phyloP scores from a whole-genome alignment of 2,329 filamentous ascomycete species.

The Aspergillus felis region DNA sequence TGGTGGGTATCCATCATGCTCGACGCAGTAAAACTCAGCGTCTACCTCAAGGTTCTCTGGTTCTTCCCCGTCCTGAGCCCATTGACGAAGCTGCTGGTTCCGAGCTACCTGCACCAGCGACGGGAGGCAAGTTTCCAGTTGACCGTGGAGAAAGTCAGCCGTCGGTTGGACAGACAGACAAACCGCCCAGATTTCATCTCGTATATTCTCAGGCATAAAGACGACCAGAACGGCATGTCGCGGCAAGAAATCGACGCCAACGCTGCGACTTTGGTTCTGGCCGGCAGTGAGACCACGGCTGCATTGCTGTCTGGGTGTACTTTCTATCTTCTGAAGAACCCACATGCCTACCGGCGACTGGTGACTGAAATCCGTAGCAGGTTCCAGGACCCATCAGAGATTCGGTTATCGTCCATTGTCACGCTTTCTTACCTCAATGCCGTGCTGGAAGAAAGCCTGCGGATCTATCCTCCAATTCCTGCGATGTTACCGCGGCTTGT shows the following conservation, averaged over 20 bases:
- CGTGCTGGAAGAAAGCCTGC: constrained; percentile 22
- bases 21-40: constrained; percentile 7
- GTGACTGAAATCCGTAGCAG: constrained; percentile 15
- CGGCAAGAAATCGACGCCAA: constrained; percentile 38
- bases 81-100: constrained; percentile 14
- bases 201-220: constrained; percentile 31
- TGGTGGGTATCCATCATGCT: constrained; percentile 39
- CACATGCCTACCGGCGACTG: constrained; percentile 7
- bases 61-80: constrained; percentile 13
- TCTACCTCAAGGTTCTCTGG: constrained; percentile 4
- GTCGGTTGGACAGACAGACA: constrained; percentile 20
- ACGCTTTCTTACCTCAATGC: constrained; percentile 23
- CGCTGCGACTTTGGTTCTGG: constrained; percentile 36
- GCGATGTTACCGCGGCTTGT: constrained; percentile 29
- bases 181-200: constrained; percentile 39
- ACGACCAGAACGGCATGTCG: constrained; percentile 24
- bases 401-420: constrained; percentile 13
- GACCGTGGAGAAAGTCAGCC: constrained; percentile 20
- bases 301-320: constrained; percentile 38
- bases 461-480: constrained; percentile 26
- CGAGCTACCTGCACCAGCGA: constrained; percentile 7
- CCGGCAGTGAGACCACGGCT: constrained; percentile 45
- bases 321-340: constrained; percentile 31
- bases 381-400: constrained; percentile 15
- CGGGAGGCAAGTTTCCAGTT: constrained; percentile 11